These are phyloP conservation scores for Chamaecrista fasciculata DNA, from an alignment of 306 rosid genomes.

Conservation along the genomic window DNA sequence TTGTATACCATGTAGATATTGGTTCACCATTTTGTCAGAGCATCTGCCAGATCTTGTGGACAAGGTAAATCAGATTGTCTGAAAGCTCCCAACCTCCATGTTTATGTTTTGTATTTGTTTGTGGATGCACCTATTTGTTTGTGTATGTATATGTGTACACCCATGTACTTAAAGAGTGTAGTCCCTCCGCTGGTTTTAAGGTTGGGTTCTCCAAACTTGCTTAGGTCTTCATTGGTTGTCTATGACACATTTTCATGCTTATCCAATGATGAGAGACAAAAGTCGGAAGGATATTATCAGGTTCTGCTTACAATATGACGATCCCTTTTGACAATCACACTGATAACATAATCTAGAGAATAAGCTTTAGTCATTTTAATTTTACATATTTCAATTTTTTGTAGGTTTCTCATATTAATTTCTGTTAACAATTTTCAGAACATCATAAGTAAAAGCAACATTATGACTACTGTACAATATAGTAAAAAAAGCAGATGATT, in stretches of 20 bases:
- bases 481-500: not conserved
- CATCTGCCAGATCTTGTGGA: conserved; percentile 94
- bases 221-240: too few relatives aligned
- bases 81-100: not conserved
- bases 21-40: conserved; percentile 84
- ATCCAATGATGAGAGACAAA: conserved; percentile 14
- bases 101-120: not conserved
- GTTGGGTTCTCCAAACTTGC: too few relatives aligned
- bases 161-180: too few relatives aligned
- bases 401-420: not conserved
- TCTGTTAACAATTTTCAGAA: not conserved
- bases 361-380: not conserved
- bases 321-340: not conserved
- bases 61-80: conserved; percentile 52
- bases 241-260: not conserved
- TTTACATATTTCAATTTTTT: not conserved
- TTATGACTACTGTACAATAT: not conserved
- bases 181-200: too few relatives aligned
- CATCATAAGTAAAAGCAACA: not conserved
- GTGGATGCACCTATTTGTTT: not conserved
- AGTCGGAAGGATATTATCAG: conserved; percentile 1
- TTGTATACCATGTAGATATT: conserved; percentile 61
- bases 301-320: not conserved
- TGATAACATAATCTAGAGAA: conserved; percentile 8
- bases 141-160: too few relatives aligned